Base-by-base conservation (phyloP, 1,284 basidiomycete species). In the Malassezia pachydermatis region DNA sequence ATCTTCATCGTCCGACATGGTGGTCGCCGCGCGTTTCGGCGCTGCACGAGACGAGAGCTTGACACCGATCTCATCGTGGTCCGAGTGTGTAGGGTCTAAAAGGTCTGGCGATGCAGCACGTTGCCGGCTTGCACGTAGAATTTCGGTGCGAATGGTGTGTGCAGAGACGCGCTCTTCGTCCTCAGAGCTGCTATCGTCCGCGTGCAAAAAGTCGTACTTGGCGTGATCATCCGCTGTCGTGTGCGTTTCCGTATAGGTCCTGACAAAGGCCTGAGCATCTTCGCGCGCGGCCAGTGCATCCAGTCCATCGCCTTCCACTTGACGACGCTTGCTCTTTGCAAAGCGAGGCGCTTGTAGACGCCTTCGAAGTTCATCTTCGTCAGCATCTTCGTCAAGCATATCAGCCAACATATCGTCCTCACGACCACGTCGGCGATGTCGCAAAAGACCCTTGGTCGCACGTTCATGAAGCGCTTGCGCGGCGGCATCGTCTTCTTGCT, bases 301-400 rank as follows among this genome's bases (percentile, higher is more conserved):
- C 54, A 68, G 52, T 5, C 57, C 62, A 37, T 68, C 65, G 4
- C 51, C 39, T 25, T 61, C 57, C 3, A 55, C 58, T 4, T 58
- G 58, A 19, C 62, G 57, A 13, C 62, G 41, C 49, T 63, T 60
- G 1, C 61, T 30, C 54, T 60, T 59, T 40, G 60, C 56, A 40
- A 52, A 53, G n/a, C 41, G 17, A 8, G 33, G 41, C 30, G 55
- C 48, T n/a, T 46, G 51, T 11, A 59, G 52, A 5, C 43, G 16
- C 10, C 60, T 41, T 28, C 49, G 51, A 20, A 65, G 45, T 22
- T 60, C 54, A 20, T 66, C 67, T 14, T 67, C 64, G 17, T 67
- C 64, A 5, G 58, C 67, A 43, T 70, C 67, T 6, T 67, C 64
- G 45, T 70, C 67, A 17, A 70, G 49, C 28, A 58, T 50, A 7